phyloP scores from a whole-genome alignment of 805 yeast genomes.

The Lachancea sp. region DNA sequence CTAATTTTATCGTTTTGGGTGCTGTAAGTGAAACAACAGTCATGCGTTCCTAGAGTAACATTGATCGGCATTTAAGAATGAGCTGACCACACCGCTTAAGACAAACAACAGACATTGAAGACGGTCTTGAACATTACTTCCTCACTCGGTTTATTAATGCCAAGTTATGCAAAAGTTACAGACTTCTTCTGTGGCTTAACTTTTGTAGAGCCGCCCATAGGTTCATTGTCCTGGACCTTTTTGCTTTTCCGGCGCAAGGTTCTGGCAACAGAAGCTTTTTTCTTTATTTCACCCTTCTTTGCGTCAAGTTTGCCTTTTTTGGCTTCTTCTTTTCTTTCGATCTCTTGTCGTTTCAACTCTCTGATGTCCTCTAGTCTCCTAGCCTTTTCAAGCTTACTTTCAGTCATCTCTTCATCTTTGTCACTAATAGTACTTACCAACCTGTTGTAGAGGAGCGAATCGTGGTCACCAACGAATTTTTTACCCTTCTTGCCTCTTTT shows the following conservation, averaged over 20 bases:
- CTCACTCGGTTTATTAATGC: no score
- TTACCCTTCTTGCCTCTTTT: constrained; percentile 82
- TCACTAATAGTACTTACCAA: constrained; percentile 78
- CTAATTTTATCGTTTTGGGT: no score
- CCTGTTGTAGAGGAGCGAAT: constrained; percentile 54
- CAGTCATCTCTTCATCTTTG: constrained; percentile 67
- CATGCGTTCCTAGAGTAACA: no score
- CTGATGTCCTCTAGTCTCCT: constrained; percentile 85
- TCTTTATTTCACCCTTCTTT: constrained; percentile 71
- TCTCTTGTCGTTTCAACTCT: constrained; percentile 77
- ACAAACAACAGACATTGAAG: no score
- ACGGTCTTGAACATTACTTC: no score
- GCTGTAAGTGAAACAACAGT: no score
- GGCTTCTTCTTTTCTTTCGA: constrained; percentile 72
- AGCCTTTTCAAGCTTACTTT: constrained; percentile 85
- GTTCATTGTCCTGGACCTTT: constrained; percentile 17
- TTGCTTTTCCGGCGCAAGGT: constrained; percentile 54
- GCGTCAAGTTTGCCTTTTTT: constrained; percentile 64
- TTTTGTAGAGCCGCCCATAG: constrained; percentile 10
- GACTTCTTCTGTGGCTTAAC: constrained; percentile 27
- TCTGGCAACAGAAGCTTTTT: constrained; percentile 66
- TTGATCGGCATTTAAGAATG: no score
- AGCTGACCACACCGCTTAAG: no score
- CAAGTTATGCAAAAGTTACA: constrained; percentile 44
- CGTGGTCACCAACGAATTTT: constrained; percentile 67